phyloP scores from a whole-genome alignment of 805 yeast genomes.

The Cyberlindnera xishuangbannaensis region DNA sequence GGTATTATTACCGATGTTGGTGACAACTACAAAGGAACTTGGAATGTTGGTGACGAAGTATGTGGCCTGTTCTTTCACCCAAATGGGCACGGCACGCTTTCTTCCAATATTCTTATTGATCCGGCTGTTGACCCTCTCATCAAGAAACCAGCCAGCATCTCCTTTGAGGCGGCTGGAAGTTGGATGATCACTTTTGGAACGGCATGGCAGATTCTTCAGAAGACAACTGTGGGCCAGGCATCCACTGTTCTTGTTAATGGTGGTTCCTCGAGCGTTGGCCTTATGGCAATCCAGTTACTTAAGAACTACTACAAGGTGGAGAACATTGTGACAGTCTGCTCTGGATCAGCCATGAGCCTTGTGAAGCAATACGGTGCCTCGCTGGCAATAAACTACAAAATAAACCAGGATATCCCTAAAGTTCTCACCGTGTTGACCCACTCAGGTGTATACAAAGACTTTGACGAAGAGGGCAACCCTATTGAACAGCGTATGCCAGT shows the following conservation, averaged over 20 bases:
- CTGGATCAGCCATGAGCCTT: constrained; percentile 43
- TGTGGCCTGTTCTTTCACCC: constrained; percentile 55
- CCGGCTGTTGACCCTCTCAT: constrained; percentile 44
- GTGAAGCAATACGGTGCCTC: constrained; percentile 49
- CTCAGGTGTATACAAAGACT: constrained; percentile 31
- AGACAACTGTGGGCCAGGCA: constrained; percentile 30
- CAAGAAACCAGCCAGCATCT: constrained; percentile 41
- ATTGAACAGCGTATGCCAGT: constrained; percentile 19
- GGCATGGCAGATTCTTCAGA: constrained; percentile 44
- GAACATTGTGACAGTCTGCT: constrained; percentile 51
- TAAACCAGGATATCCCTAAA: constrained; percentile 21
- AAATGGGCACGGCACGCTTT: constrained; percentile 49
- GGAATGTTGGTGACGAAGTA: constrained; percentile 56
- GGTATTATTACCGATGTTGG: constrained; percentile 60
- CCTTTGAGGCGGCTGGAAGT: constrained; percentile 54
- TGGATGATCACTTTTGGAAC: constrained; percentile 59
- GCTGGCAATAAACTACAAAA: constrained; percentile 42
- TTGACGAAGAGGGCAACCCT: constrained; percentile 22
- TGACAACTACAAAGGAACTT: constrained; percentile 26
- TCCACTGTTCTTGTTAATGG: constrained; percentile 63
- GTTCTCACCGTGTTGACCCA: constrained; percentile 15
- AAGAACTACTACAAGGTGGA: constrained; percentile 43
- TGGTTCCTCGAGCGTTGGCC: constrained; percentile 73
- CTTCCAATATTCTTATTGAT: constrained; percentile 50
- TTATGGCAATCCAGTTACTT: constrained; percentile 53